These are phyloP conservation scores for Cadophora luteo-olivacea DNA, from an alignment of 2,329 filamentous ascomycete species.

Conservation along the genomic window DNA sequence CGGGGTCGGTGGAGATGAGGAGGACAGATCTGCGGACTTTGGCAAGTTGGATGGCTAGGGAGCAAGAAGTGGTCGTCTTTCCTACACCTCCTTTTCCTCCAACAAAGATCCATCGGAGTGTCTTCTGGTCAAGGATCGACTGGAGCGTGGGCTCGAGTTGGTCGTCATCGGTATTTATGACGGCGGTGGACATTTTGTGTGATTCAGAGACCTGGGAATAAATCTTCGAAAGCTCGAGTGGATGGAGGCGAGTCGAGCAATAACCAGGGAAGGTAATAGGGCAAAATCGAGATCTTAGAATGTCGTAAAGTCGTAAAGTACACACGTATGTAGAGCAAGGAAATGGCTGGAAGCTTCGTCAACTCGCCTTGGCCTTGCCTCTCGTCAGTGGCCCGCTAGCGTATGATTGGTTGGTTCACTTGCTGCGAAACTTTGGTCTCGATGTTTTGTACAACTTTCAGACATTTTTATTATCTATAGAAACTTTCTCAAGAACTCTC, in stretches of 20 bases:
- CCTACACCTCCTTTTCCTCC: conserved; percentile 98
- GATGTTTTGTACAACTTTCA: background rate
- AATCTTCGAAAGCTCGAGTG: background rate
- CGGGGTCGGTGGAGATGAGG: conserved; percentile 97
- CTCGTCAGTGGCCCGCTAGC: conserved; percentile 7
- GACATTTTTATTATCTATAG: conserved; percentile 4
- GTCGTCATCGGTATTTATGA: conserved; percentile 69
- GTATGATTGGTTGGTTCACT: conserved; percentile 3
- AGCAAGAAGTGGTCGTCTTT: conserved; percentile 99
- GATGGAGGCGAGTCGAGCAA: background rate
- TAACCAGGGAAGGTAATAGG: too few relatives aligned
- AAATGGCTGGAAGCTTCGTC: conserved; percentile 9
- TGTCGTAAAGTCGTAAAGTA: background rate
- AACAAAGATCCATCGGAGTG: conserved; percentile 98
- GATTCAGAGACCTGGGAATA: background rate
- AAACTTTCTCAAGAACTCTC: conserved; percentile 72
- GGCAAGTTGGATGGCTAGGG: conserved; percentile 95
- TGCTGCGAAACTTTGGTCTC: background rate
- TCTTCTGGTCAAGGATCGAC: conserved; percentile 92
- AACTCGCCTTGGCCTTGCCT: background rate
- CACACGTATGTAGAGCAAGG: background rate
- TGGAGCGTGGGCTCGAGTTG: conserved; percentile 91
- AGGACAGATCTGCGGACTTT: conserved; percentile 94
- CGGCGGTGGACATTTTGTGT: conserved; percentile 49
- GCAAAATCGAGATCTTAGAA: background rate